A percentile compares a stretch with the other conserved stretches of the same genome.
These are phyloP conservation scores for Begonia fuchsioides DNA, from an alignment of 306 rosid species.

Conservation along the genomic window DNA sequence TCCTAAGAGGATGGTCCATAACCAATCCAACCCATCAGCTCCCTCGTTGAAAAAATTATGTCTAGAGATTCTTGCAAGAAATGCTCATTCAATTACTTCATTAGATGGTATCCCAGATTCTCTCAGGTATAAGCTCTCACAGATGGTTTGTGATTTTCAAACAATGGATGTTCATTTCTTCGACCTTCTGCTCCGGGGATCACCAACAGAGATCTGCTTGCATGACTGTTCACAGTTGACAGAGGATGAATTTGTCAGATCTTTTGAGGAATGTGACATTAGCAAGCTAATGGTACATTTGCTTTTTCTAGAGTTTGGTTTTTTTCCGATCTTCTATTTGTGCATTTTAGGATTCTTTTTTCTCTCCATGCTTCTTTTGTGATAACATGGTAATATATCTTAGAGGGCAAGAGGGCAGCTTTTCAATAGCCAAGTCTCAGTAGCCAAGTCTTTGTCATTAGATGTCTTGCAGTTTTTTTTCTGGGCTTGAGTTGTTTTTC, in stretches of 20 bases:
- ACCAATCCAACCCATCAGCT: slow-evolving; percentile 4
- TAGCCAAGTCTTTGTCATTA: no score
- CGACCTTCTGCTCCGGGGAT: slow-evolving; percentile 38
- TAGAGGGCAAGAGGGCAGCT: no score
- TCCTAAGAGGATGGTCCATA: slow-evolving; percentile 13
- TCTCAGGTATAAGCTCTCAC: slow-evolving; percentile 41
- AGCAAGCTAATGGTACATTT: slow-evolving; percentile 32
- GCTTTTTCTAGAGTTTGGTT: neutral
- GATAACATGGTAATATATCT: no score
- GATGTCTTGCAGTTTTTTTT: no score
- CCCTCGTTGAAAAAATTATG: slow-evolving; percentile 54
- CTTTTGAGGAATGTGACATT: slow-evolving; percentile 33
- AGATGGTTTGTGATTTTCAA: slow-evolving; percentile 52
- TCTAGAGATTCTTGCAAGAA: slow-evolving; percentile 27
- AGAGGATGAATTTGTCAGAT: slow-evolving; percentile 40
- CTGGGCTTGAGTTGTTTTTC: no score
- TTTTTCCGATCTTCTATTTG: no score
- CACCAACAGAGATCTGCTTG: slow-evolving; percentile 59
- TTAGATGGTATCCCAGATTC: slow-evolving; percentile 49
- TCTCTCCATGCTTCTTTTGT: no score
- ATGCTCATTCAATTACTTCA: slow-evolving; percentile 53
- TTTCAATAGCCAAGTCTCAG: no score
- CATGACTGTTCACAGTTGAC: slow-evolving; percentile 73
- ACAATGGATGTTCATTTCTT: slow-evolving; percentile 31
- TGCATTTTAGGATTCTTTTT: no score